phyloP scores from a whole-genome alignment of 495 filamentous ascomycete genomes.

The Penicillium goetzii region DNA sequence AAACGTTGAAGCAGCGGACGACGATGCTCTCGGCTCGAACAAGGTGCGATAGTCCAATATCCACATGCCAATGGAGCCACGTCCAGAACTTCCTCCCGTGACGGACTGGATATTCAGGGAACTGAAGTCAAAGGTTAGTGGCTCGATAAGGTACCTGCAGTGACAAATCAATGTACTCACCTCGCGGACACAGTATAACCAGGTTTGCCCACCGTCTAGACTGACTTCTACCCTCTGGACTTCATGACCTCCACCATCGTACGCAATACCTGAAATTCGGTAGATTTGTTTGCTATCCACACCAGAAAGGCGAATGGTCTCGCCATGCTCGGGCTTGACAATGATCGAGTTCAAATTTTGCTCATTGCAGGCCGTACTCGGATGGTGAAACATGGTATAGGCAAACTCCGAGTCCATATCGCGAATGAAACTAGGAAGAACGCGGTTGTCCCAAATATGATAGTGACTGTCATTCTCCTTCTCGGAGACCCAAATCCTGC shows the following conservation, averaged over 20 bases:
- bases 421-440: conserved; percentile 1
- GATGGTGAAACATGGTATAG: neutral
- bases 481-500: conserved; percentile 1
- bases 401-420: conserved; percentile 9
- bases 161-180: neutral
- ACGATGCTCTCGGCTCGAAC: conserved; percentile 7
- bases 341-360: conserved; percentile 9
- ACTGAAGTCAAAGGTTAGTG: neutral
- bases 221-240: conserved; percentile 7
- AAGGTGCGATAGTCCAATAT: neutral
- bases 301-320: neutral
- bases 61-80: conserved; percentile 5
- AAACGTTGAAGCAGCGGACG: conserved; percentile 7
- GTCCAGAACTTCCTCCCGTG: conserved; percentile 8
- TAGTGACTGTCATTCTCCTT: conserved; percentile 4
- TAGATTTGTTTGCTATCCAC: neutral
- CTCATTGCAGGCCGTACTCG: conserved; percentile 4
- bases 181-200: conserved; percentile 3
- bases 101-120: conserved; percentile 6
- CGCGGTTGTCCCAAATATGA: conserved; percentile 9
- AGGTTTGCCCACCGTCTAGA: conserved; percentile 1
- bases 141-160: neutral
- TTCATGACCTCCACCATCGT: conserved; percentile 5
- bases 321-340: conserved; percentile 9
- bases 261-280: neutral